Evolutionary conservation across 495 filamentous ascomycete species (phyloP), one percentile per base, ranked within the genome.

Genomic region (Rhizodiscina lignyota): DNA sequence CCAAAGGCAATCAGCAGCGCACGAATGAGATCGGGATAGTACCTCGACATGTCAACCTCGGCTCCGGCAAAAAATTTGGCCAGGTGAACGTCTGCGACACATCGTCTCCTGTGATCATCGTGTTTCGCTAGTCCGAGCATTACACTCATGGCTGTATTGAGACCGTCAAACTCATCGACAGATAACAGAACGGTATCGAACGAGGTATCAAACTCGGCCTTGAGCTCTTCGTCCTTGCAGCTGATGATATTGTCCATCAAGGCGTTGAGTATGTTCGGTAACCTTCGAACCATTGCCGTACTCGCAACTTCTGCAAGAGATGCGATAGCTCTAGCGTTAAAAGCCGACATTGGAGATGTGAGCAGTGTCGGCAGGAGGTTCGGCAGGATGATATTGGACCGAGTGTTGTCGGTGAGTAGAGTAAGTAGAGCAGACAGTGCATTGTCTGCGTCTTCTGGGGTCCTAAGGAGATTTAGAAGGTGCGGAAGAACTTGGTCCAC

Each of bases 381-480:
- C 21, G 89, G 89, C 28, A 97, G 66, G 44, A 97, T 97, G 44
- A 94, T 84, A 51, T 94, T 96, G 16, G 86, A 87, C 36, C 89
- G 70, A 2, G 83, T 89, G 12, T 85, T 74, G 55, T 97, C 91
- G 0, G 84, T 94, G 24, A 97, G 72, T 20, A 97, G 63, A 0
- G 89, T 97, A 36, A 97, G 64, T 18, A 97, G 68, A 20, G 89
- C 91, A 16, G 85, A 80, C 15, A 97, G 61, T 4, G 89, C 89
- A 52, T 94, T 92, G 44, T 92, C 74, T 3, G 91, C 89, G 28
- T 89, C 74, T 2, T 82, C 74, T 43, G 93, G 80, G 27, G 73
- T 74, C 36, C 85, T 71, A 33, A 97, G 66, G 26, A 97, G 67
- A 44, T 72, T 85, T 43, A 97, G 72, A 21, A 97, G 76, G 57